A percentile compares a stretch with the other conserved stretches of the same genome.
These are phyloP conservation scores for Periconia sp. DNA, from an alignment of 2,329 filamentous ascomycete species.

Conservation along the genomic window DNA sequence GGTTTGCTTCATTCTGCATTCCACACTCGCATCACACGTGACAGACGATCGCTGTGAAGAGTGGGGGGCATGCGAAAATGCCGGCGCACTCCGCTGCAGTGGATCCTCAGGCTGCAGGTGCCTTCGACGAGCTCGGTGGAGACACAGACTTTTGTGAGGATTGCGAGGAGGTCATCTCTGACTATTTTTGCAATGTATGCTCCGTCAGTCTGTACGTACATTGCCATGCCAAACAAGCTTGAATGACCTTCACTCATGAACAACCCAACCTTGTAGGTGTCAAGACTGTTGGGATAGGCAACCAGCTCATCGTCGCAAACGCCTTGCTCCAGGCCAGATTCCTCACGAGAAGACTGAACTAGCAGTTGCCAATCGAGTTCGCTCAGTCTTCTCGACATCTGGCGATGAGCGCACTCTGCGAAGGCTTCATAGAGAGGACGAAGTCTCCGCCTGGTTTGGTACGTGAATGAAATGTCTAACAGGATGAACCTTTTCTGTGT, in stretches of 20 bases:
- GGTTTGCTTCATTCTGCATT: too few species aligned
- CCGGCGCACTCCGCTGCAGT: too few species aligned
- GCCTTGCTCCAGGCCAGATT: constrained; percentile 12
- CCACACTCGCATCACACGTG: too few species aligned
- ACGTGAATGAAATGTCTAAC: neutral
- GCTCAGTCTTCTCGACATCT: constrained; percentile 11
- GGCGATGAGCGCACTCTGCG: constrained; percentile 4
- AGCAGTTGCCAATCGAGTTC: constrained; percentile 7
- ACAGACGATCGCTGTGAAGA: too few species aligned
- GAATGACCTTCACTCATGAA: too few species aligned
- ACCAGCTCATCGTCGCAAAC: constrained; percentile 11
- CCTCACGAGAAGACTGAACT: constrained; percentile 18
- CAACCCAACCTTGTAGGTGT: too few species aligned
- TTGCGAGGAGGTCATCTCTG: constrained; percentile 11
- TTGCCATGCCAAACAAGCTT: too few species aligned
- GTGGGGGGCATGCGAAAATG: too few species aligned
- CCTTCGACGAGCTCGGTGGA: constrained; percentile 7
- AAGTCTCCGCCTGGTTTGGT: constrained; percentile 30
- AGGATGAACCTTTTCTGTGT: neutral
- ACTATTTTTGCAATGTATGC: constrained; percentile 17
- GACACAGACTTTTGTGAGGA: constrained; percentile 15
- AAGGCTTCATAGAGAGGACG: constrained; percentile 20
- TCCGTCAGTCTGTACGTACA: constrained; percentile 7
- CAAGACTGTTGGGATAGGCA: constrained; percentile 17
- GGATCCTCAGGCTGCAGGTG: constrained; percentile 1